Percentiles rank a stretch among this genome's conserved stretches.
These are phyloP conservation scores for Metschnikowia similis DNA, from an alignment of 805 yeast genomes.

Conservation along the genomic window DNA sequence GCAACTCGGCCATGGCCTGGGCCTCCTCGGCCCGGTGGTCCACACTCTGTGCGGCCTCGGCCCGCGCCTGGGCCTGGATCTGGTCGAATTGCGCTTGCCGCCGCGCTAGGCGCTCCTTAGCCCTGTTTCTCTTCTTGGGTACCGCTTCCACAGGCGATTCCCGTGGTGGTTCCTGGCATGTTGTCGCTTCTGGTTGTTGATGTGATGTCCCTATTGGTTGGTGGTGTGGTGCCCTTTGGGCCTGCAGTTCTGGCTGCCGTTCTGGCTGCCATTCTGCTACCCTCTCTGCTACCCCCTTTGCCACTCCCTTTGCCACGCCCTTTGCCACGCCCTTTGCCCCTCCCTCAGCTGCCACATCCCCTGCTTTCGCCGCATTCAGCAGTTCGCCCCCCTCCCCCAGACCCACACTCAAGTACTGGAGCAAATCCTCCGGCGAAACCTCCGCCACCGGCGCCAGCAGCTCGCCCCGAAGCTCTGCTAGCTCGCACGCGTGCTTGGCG, in stretches of 20 bases:
- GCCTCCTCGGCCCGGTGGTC: conserved; percentile 71
- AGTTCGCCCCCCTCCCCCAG: no score
- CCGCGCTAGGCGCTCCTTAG: conserved; percentile 75
- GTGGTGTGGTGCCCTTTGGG: no score
- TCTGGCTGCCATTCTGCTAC: no score
- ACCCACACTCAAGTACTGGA: conserved; percentile 23
- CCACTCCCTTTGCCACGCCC: no score
- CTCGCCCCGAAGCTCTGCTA: conserved; percentile 20
- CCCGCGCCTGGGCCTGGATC: conserved; percentile 61
- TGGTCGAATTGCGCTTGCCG: conserved; percentile 66
- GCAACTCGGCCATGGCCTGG: conserved; percentile 54
- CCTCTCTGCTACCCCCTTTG: no score
- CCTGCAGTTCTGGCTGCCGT: no score
- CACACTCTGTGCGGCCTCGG: conserved; percentile 63
- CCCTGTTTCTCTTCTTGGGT: conserved; percentile 62
- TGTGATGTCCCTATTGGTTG: no score
- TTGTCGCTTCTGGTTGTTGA: no score
- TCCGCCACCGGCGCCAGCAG: conserved; percentile 22
- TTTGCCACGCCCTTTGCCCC: no score
- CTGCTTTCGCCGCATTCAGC: no score
- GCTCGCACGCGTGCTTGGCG: conserved; percentile 51
- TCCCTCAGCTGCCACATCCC: no score
- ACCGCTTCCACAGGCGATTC: conserved; percentile 12
- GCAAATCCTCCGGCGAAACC: conserved; percentile 61
- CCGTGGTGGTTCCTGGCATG: neutral